Base-by-base conservation (phyloP, 2,329 filamentous ascomycete species). In the Talaromyces atroroseus region DNA sequence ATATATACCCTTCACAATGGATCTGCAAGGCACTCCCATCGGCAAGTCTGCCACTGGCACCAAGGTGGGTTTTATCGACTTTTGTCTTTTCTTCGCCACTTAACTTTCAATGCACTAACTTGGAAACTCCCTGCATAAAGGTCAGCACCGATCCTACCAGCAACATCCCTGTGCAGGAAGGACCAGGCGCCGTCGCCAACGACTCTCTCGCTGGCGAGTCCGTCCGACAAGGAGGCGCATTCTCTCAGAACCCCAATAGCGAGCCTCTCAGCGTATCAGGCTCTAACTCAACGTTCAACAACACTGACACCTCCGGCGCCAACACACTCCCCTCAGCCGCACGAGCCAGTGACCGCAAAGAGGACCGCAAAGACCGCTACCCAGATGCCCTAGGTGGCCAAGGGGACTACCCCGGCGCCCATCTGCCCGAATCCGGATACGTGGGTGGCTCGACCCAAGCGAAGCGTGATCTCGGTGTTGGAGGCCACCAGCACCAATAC, bases 121-220 rank as follows among this genome's bases (percentile, higher is more conserved):
- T 49, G n/a, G 2, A 36, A 46, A 45, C 26, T 24, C 34, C 29
- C n/a, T 29, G 11, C 6, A 23, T 10, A 18, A 40, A 67, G 63
- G 65, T 68, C 58, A 81, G 77, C 47, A 77, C 68, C 48, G 81
- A 82, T 66, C 76, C 78, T 52, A 66, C 69, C 58, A 68, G 75
- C 48, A 66, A 64, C 38, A 71, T 80, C 48, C 80, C 82, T 26
- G 80, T 78, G 58, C 68, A 75, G 16, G 89, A 94, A 70, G 75
- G 79, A 14, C 76, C 86, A 5, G 90, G 90, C 52, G 65, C 77
- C 24, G 79, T 92, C 1, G 74, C 80, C 46, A 76, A 80, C 14
- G 88, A 87, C 71, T 92, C 88, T 6, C 83, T 95, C 5, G 90
- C 90, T 11, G 86, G 84, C 58, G 86, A 92, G 65, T 94, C 89